Conservation (phyloP, 2,329 filamentous ascomycete species). For the Fusarium hostae region DNA sequence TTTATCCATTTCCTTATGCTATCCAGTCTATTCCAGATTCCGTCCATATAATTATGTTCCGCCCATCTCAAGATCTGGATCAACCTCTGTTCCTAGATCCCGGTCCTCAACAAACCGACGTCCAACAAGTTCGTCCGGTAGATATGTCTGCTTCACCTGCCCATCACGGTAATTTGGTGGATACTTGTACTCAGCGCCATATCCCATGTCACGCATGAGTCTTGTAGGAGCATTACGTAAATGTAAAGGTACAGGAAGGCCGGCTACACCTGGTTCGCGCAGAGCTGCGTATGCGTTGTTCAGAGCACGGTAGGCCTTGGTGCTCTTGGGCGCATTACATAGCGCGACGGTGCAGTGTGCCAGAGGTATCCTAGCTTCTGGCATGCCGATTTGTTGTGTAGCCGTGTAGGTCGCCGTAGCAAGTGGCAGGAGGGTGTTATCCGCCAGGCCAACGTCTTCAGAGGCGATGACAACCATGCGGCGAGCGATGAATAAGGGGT, state of each 20-base stretch:
- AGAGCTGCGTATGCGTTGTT: slow-evolving; percentile 84
- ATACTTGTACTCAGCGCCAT: slow-evolving; percentile 94
- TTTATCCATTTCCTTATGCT: slow-evolving; percentile 2
- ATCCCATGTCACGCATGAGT: slow-evolving; percentile 92
- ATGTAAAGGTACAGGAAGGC: slow-evolving; percentile 85
- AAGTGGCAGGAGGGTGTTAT: slow-evolving; percentile 83
- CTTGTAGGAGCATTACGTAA: slow-evolving; percentile 91
- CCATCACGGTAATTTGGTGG: slow-evolving; percentile 91
- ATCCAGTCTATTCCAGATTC: neutral
- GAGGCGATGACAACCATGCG: slow-evolving; percentile 95
- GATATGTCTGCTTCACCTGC: slow-evolving; percentile 84
- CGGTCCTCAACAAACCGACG: slow-evolving; percentile 80
- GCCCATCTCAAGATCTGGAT: slow-evolving; percentile 70
- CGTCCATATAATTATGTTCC: slow-evolving; percentile 19
- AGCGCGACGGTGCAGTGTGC: slow-evolving; percentile 88
- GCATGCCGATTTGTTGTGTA: slow-evolving; percentile 92
- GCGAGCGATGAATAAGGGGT: slow-evolving; percentile 90
- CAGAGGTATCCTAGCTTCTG: slow-evolving; percentile 91
- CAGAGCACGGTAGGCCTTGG: slow-evolving; percentile 83
- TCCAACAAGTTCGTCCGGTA: slow-evolving; percentile 80
- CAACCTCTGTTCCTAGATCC: slow-evolving; percentile 82
- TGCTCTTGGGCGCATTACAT: slow-evolving; percentile 84
- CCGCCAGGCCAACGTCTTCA: slow-evolving; percentile 92
- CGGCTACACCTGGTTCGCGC: slow-evolving; percentile 83
- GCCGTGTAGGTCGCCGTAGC: slow-evolving; percentile 89